These are phyloP conservation scores for Wickerhamomyces sp. DNA, from an alignment of 1,139 yeast genomes.

Conservation along the genomic window DNA sequence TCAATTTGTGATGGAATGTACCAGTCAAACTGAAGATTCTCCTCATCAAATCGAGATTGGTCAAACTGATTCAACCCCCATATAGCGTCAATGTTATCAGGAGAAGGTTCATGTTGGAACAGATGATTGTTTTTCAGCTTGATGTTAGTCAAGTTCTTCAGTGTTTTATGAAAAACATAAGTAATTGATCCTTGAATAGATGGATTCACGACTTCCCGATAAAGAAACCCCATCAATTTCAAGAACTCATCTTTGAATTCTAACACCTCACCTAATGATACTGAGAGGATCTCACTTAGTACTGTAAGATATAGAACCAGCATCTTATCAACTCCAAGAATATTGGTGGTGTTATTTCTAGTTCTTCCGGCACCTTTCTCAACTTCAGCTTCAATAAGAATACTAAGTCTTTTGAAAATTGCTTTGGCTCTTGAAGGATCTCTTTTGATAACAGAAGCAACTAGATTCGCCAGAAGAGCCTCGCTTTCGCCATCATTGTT, in stretches of 20 bases:
- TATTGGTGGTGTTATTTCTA: constrained; percentile 58
- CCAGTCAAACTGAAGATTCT: constrained; percentile 64
- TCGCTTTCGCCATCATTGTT: constrained; percentile 60
- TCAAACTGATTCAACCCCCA: constrained; percentile 75
- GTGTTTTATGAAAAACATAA: constrained; percentile 58
- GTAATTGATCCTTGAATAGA: constrained; percentile 39
- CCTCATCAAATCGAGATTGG: constrained; percentile 34
- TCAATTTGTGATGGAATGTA: constrained; percentile 59
- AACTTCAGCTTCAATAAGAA: constrained; percentile 58
- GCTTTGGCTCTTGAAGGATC: constrained; percentile 30
- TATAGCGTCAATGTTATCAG: constrained; percentile 38
- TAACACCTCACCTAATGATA: constrained; percentile 52
- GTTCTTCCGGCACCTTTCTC: constrained; percentile 81
- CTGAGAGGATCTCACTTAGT: constrained; percentile 67
- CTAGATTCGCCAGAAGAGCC: constrained; percentile 35
- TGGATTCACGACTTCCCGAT: constrained; percentile 68
- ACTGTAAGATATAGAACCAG: constrained; percentile 70
- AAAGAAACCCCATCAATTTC: constrained; percentile 46
- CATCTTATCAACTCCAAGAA: constrained; percentile 73
- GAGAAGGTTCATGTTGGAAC: constrained; percentile 36
- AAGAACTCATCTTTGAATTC: constrained; percentile 41
- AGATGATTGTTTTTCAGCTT: constrained; percentile 52
- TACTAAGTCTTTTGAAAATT: constrained; percentile 23
- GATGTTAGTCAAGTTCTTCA: constrained; percentile 60
- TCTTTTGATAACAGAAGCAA: constrained; percentile 43